A percentile compares a stretch with the other conserved stretches of the same genome.
phyloP scores from a whole-genome alignment of 805 yeast genomes.

The Yueomyces sp. region DNA sequence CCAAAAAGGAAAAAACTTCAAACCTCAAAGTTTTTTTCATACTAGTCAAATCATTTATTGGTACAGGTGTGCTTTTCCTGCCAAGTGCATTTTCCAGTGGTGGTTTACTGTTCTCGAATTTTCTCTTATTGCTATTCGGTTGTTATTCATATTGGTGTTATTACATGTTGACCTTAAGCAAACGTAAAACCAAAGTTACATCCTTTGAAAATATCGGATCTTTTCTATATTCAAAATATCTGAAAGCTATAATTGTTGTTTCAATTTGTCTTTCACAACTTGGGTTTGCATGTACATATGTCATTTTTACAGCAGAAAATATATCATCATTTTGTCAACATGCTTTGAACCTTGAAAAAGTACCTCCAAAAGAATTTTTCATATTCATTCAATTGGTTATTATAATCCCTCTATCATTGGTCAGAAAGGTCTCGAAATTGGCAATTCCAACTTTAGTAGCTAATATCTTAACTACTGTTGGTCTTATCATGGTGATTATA shows the following conservation, averaged over 20 bases:
- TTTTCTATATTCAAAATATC: slow-evolving; percentile 47
- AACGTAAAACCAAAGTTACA: slow-evolving; percentile 45
- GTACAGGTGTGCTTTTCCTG: slow-evolving; percentile 61
- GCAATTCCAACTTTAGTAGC: slow-evolving; percentile 63
- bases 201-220: slow-evolving; percentile 73
- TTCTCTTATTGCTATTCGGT: slow-evolving; percentile 46
- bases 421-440: slow-evolving; percentile 63
- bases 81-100: slow-evolving; percentile 65
- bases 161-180: slow-evolving; percentile 45
- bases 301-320: slow-evolving; percentile 67
- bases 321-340: slow-evolving; percentile 47
- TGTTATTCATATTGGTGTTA: slow-evolving; percentile 69
- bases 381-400: slow-evolving; percentile 43
- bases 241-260: slow-evolving; percentile 47
- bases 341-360: slow-evolving; percentile 26
- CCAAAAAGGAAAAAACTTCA: slow-evolving; percentile 30
- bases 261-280: slow-evolving; percentile 61
- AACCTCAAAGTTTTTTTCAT: slow-evolving; percentile 60
- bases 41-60: slow-evolving; percentile 60
- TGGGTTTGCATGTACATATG: slow-evolving; percentile 73
- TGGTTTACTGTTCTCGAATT: slow-evolving; percentile 47
- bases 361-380: slow-evolving; percentile 29
- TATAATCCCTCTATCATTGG: slow-evolving; percentile 55
- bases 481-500: slow-evolving; percentile 50
- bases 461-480: slow-evolving; percentile 52